Conservation (phyloP, 805 yeast species). For the Ogataea allantospora region DNA sequence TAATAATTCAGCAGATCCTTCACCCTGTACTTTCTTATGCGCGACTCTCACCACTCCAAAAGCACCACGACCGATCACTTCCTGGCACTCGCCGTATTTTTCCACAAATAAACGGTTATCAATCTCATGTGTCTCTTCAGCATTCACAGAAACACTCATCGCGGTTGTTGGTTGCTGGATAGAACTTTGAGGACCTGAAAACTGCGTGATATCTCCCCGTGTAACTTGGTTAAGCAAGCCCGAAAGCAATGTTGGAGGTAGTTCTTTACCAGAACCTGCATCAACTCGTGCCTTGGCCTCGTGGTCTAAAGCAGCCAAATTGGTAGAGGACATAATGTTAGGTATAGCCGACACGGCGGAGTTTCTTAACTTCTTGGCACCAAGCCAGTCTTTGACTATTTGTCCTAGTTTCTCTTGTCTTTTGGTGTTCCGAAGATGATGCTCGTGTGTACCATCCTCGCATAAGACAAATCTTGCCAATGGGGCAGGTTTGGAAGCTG, state of each 20-base stretch:
- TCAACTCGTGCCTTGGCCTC: conserved; percentile 28
- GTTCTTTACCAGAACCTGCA: conserved; percentile 20
- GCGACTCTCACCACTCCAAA: conserved; percentile 91
- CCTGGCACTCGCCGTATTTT: conserved; percentile 93
- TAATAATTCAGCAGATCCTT: conserved; percentile 41
- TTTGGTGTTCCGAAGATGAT: conserved; percentile 69
- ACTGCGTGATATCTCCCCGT: conserved; percentile 33
- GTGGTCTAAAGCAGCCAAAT: conserved; percentile 28
- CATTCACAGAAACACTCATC: conserved; percentile 19
- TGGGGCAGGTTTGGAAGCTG: conserved; percentile 10
- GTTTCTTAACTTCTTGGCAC: conserved; percentile 66
- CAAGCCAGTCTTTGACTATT: conserved; percentile 75
- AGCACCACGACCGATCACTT: conserved; percentile 89
- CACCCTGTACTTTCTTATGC: conserved; percentile 55
- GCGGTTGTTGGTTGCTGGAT: conserved; percentile 26
- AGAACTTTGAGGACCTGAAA: conserved; percentile 21
- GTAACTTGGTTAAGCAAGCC: conserved; percentile 61
- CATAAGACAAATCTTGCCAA: conserved; percentile 50
- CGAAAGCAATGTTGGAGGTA: conserved; percentile 70
- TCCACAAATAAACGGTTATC: conserved; percentile 65
- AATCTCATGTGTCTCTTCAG: conserved; percentile 33
- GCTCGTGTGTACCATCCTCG: conserved; percentile 79
- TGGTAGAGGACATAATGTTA: conserved; percentile 45
- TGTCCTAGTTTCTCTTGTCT: conserved; percentile 74
- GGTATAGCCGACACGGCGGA: conserved; percentile 77